These are phyloP conservation scores for Lepidium didymum DNA, from an alignment of 345 rosid genomes.

Conservation along the genomic window DNA sequence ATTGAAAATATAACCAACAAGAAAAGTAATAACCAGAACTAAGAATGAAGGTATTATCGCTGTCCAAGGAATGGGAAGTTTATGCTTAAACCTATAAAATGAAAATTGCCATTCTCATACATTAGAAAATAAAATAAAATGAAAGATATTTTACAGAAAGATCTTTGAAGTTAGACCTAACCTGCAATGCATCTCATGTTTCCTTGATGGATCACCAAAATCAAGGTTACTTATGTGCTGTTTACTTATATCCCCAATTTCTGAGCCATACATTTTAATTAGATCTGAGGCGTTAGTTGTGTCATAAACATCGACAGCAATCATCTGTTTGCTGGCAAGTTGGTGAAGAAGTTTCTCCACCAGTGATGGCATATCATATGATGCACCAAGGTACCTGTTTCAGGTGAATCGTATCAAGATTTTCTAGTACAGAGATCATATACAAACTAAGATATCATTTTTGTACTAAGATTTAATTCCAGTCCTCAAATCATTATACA, in stretches of 20 bases:
- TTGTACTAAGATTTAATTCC: neutral
- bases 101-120: neutral
- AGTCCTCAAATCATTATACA: neutral
- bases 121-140: conserved; percentile 1
- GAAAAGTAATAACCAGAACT: conserved; percentile 60
- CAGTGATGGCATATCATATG: conserved; percentile 91
- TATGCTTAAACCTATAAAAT: conserved; percentile 66
- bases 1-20: conserved; percentile 65
- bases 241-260: conserved; percentile 53
- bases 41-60: conserved; percentile 60
- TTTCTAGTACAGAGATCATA: neutral
- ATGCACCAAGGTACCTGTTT: conserved; percentile 84
- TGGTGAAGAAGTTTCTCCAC: conserved; percentile 95
- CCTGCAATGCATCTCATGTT: conserved; percentile 98
- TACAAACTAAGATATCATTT: neutral
- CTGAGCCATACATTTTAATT: conserved; percentile 81
- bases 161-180: conserved; percentile 13
- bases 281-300: conserved; percentile 63
- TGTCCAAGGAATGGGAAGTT: conserved; percentile 70
- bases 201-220: conserved; percentile 89
- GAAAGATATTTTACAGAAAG: neutral
- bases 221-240: conserved; percentile 58
- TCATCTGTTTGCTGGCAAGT: conserved; percentile 86
- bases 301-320: conserved; percentile 85
- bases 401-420: neutral